Base-by-base conservation (phyloP, 352 stramenopile genomes). In the Globisporangium acanthophoron region DNA sequence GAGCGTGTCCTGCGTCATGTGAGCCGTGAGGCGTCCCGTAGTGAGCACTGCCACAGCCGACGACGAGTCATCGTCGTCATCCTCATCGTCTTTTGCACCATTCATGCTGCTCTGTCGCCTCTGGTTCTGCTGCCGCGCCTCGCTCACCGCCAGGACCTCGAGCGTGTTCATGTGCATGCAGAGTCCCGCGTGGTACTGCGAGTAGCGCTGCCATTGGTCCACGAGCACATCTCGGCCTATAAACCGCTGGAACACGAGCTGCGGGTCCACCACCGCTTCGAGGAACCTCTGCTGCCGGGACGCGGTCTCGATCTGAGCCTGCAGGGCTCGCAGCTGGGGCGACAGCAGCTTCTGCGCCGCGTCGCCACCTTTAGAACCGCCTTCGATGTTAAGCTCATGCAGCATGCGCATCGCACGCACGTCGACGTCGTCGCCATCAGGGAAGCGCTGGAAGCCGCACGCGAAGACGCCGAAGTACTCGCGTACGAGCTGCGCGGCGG, bases 381-480 rank as follows among this genome's bases (percentile, higher is more conserved):
- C 11, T 11, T 3, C 9, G 15, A 24, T 20, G 37, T 21, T 37
- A 4, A 5, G 44, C 8, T 24, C 12, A 13, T 16, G 24, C 37
- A 48, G 27, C 52, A 58, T 39, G 29, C 18, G 49, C 29, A 54
- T 43, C 7, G 15, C 33, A 3, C 12, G 33, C 12, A 45, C 16
- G 7, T 48, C 13, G 6, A 21, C 1, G 9, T 11, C 6, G 16
- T n/a, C 39, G n/a, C 13, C 8, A 0, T n/a, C 31, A 27, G 52
- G 43, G 16, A 49, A 7, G 29, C 29, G 31, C 44, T 60, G 58
- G 35, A 62, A 69, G 37, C 65, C 65, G 29, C 63, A 7, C 15
- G 52, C 43, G 57, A 72, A 72, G 33, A 48, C 54, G 31, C 16
- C 29, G 47, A 72, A 72, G 46, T 72, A 72, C 54, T 69, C 65